Evolutionary conservation across 768 basidiomycete genomes (phyloP).

Genomic region (Phlegmacium glaucopus): DNA sequence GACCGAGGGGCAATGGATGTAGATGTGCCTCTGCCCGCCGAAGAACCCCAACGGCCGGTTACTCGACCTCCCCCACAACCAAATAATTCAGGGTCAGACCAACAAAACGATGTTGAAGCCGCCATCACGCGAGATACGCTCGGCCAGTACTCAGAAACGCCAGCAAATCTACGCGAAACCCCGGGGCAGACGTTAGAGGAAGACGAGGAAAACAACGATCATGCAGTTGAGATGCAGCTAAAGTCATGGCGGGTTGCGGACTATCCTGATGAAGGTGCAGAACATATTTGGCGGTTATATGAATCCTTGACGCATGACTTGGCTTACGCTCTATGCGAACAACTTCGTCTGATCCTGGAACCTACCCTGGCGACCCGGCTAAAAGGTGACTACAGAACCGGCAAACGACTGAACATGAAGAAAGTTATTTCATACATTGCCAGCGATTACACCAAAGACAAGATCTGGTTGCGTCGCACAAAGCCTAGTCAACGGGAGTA

Average conservation of each 20-base stretch:
- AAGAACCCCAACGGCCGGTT: constrained; percentile 18
- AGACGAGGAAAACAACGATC: constrained; percentile 31
- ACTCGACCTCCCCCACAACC: constrained; percentile 13
- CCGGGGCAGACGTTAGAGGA: constrained; percentile 16
- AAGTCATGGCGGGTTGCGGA: constrained; percentile 60
- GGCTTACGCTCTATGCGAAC: constrained; percentile 90
- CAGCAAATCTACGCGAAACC: constrained; percentile 17
- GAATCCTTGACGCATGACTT: constrained; percentile 88
- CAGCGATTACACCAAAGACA: constrained; percentile 98
- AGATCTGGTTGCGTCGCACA: constrained; percentile 96
- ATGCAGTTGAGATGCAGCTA: constrained; percentile 45
- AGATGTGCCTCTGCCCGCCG: constrained; percentile 25
- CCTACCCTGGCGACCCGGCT: constrained; percentile 92
- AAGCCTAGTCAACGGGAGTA: constrained; percentile 93
- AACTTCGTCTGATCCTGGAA: constrained; percentile 92
- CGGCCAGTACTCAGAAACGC: constrained; percentile 14
- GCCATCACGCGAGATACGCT: constrained; percentile 39
- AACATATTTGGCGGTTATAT: constrained; percentile 89
- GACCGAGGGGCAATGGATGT: constrained; percentile 47
- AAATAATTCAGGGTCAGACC: constrained; percentile 21
- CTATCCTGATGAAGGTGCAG: constrained; percentile 52
- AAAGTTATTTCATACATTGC: constrained; percentile 98
- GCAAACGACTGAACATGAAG: constrained; percentile 98
- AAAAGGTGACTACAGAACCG: constrained; percentile 95
- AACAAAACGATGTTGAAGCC: constrained; percentile 37